Base-by-base conservation (phyloP, 495 filamentous ascomycete genomes). In the Aspergillus haitiensis region DNA sequence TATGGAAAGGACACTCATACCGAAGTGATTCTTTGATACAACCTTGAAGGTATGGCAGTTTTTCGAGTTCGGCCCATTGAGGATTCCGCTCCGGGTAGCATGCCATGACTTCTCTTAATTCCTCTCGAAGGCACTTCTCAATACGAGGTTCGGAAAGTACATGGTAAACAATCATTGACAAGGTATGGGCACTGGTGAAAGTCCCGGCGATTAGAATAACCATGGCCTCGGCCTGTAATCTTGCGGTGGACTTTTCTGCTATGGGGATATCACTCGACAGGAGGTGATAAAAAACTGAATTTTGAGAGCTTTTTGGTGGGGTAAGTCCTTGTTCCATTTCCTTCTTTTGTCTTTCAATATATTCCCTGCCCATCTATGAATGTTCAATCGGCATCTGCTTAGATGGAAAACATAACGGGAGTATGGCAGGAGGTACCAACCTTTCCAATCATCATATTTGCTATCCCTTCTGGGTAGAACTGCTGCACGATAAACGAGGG, bases 11-110 rank as follows among this genome's bases (percentile, higher is more conserved):
- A 21, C 12, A 8, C 1, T 3, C 42, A 15, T 60, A 60, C 59
- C 59, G 5, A 11, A 61, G 47, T 2, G 52, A 45, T 18, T 61
- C 59, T 33, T 61, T 56, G 8, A 61, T 42, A 6, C 18, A n/a
- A 5, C 5, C 53, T 7, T 56, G 59, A 18, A 56, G 35, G 34
- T 52, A 61, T 0, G 59, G 59, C 36, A 61, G 16, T 16, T 34
- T 27, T 36, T 61, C 59, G 6, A 61, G 36, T 12, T 56, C 52
- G 7, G 47, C 31, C 59, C 59, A 61, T 1, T 12, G 40, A 18
- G 59, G 59, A 1, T 31, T 2, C 2, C 10, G 32, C 9, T 16
- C 5, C 4, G 59, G 59, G 21, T 52, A 61, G 7, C 27, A 18
- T 6, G 52, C 53, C 59, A 56, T 61, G 18, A 56, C 21, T 12